Evolutionary conservation across 345 rosid genomes (phyloP).

Genomic region (Bretschneidera sinensis): DNA sequence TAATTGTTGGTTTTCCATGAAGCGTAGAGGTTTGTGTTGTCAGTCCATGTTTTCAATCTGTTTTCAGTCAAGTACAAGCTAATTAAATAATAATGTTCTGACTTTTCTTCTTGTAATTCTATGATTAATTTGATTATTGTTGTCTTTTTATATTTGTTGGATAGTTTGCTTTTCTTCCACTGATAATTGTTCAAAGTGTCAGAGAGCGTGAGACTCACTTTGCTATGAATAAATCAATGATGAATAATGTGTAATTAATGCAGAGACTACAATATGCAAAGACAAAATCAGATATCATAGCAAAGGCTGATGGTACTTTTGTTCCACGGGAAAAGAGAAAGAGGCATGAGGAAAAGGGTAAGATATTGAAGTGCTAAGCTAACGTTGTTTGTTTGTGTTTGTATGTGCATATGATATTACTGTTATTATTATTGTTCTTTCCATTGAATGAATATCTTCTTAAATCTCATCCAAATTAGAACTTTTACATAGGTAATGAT

Average conservation of each 20-base stretch:
- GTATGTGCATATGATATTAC: not conserved
- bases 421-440: not conserved
- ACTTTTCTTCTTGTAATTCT: not conserved
- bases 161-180: not conserved
- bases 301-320: slow-evolving; percentile 98
- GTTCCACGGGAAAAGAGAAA: slow-evolving; percentile 93
- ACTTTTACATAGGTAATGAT: not conserved
- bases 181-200: not conserved
- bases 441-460: not conserved
- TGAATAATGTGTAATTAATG: slow-evolving; percentile 4
- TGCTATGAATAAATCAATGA: not conserved
- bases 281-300: slow-evolving; percentile 84
- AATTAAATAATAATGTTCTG: not conserved
- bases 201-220: not conserved
- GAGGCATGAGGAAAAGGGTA: slow-evolving; percentile 95
- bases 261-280: slow-evolving; percentile 95
- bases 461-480: not conserved
- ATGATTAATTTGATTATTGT: not conserved
- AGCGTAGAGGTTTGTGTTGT: not conserved
- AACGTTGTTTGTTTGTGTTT: not conserved
- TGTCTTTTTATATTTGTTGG: not conserved
- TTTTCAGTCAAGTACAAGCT: not conserved
- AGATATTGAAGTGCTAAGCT: not conserved
- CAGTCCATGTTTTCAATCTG: too few relatives aligned
- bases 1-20: not conserved